Base-by-base conservation (phyloP, 805 yeast species). In the Metschnikowia amazonensis region DNA sequence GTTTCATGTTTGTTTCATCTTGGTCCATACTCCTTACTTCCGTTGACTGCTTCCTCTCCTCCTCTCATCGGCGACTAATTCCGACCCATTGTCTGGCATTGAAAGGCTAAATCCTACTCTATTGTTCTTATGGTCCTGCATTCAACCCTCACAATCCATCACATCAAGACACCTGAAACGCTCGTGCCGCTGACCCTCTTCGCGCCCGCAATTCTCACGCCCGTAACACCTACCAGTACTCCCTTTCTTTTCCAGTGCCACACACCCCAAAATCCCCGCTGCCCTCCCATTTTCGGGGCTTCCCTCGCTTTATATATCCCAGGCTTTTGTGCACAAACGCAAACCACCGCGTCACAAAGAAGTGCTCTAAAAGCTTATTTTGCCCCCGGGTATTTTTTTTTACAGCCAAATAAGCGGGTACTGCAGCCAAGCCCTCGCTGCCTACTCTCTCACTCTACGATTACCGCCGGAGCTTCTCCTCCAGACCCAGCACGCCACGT, bases 391-490 rank as follows among this genome's bases (percentile, higher is more conserved):
- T 11, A 20, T 13, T n/a, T 5, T 34, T n/a, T 21, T 34, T 34
- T 20, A 34, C 36, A 34, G 36, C 36, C 36, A 34, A 34, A 34
- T 13, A 23, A 36, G 21, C 39, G 39, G 18, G 21, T 16, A 17
- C 39, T 36, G 39, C 39, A 36, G 21, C 7, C 20, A 36, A 13
- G 2, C 21, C 21, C 21, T 25, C 30, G 28, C 39, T 25, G 28
- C 37, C 27, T 20, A 20, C 39, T 20, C 39, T 25, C 14, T 24
- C 39, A 36, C 21, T 25, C 21, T 21, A 23, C 39, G n/a, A 25
- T 11, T 25, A 21, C 28, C 28, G 28, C 25, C 38, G 27, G 38
- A 4, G 28, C 28, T 35, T 11, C 14, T 9, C 37, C 24, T 25
- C 24, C 25, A 13, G 6, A 14, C 10, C 37, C 28, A 21, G 28